Evolutionary conservation across 2,329 filamentous ascomycete genomes (phyloP), one percentile per base, ranked within the genome.

Genomic region (Microcyclospora pomicola): DNA sequence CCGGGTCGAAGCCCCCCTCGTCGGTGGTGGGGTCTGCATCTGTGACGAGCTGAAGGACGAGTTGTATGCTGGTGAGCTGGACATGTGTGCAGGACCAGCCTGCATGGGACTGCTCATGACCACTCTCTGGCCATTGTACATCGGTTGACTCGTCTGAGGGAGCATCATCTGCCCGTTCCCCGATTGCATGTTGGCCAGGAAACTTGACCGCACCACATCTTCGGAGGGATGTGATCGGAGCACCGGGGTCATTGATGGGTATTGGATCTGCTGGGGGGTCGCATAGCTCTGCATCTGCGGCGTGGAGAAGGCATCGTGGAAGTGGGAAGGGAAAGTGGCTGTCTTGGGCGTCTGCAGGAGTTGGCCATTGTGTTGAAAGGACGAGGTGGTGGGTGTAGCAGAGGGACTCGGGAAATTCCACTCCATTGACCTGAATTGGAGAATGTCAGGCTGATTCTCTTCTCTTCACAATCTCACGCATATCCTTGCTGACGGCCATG

Each of bases 21-120:
- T 76, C 2, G 73, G 73, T 35, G 73, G 73, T 27, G 73, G 73
- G 10, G 73, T 77, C 55, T 77, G 73, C 63, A 76, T 75, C 11
- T 68, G 65, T 15, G 59, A 60, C 11, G 51, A 66, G 31, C 49
- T 49, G 34, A 49, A 51, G 2, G 44, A 39, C 34, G 47, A 42
- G 30, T 43, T 37, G 33, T 43, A 45, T 16, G 37, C 40, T 19
- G 30, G 36, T 16, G 46, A 42, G n/a, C 34, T 37, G 33, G 42
- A 37, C 3, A 15, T 24, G 24, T 37, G 34, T 16, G 30, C 34
- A 24, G 31, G 35, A 19, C 32, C 14, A 14, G 19, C 19, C 19
- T 44, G 45, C 27, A 44, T 42, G 12, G 46, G 47, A 31, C 46
- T 51, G 16, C 44, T 27, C 16, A 41, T 36, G 27, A 34, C 31